Conservation (phyloP, 192 early-diverging fungal genomes). For the Podila minutissima region DNA sequence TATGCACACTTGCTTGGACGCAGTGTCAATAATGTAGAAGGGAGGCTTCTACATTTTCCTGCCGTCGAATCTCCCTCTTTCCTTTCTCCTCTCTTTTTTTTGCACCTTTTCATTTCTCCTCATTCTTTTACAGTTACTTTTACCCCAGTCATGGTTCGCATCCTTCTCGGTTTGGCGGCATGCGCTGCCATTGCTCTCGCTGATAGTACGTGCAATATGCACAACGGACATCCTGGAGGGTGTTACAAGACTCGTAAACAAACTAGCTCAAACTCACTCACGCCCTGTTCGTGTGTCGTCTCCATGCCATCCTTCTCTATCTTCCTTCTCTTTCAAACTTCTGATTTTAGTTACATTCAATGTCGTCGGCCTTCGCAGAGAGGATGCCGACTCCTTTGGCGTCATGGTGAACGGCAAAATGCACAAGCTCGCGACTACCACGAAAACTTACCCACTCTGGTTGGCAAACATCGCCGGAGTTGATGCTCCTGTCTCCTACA, state of each 20-base stretch:
- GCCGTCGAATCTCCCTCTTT: slow-evolving; percentile 6
- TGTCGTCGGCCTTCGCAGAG: slow-evolving; percentile 28
- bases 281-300: not conserved
- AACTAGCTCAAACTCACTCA: not conserved
- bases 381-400: slow-evolving; percentile 16
- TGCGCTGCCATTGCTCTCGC: slow-evolving; percentile 40
- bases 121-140: not conserved
- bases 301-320: not conserved
- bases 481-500: slow-evolving; percentile 20
- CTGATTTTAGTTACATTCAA: slow-evolving; percentile 31
- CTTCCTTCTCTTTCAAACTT: not conserved
- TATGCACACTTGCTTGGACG: too few relatives aligned
- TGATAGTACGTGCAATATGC: slow-evolving; percentile 20
- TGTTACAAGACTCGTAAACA: too few relatives aligned
- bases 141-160: slow-evolving; percentile 30
- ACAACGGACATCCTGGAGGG: too few relatives aligned
- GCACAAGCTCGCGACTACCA: slow-evolving; percentile 22
- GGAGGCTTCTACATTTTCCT: too few relatives aligned
- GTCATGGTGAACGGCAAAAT: slow-evolving; percentile 35
- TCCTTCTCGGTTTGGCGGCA: slow-evolving; percentile 40
- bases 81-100: not conserved
- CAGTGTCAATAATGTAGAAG: not conserved
- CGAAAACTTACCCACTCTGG: slow-evolving; percentile 38
- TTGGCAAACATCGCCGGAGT: slow-evolving; percentile 28
- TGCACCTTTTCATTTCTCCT: not conserved